These are phyloP conservation scores for Santalum album DNA, from an alignment of 164 flowering plant genomes.

Conservation along the genomic window DNA sequence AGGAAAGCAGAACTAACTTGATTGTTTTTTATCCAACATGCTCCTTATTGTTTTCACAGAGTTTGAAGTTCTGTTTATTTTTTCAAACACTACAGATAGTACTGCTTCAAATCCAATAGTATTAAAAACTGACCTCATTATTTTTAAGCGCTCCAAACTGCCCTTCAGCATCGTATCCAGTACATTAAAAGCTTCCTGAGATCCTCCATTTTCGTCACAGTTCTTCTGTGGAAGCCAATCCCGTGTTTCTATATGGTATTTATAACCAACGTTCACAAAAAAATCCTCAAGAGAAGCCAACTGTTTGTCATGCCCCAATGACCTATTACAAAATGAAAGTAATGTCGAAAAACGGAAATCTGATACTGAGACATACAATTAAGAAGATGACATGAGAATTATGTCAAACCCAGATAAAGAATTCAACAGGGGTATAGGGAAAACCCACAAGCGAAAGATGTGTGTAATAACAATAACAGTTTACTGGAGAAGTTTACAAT, in stretches of 20 bases:
- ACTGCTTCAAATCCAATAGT: neutral
- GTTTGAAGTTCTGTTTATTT: too few relatives aligned
- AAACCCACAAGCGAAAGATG: too few relatives aligned
- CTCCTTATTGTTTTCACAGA: too few relatives aligned
- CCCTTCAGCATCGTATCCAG: conserved; percentile 49
- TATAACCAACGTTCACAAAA: conserved; percentile 10
- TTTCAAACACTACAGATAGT: too few relatives aligned
- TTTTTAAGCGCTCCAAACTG: conserved; percentile 53
- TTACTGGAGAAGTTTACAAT: too few relatives aligned
- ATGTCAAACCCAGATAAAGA: too few relatives aligned
- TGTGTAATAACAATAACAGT: too few relatives aligned
- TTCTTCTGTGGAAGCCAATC: conserved; percentile 22
- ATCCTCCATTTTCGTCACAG: conserved; percentile 18
- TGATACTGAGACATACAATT: neutral
- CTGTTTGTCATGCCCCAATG: conserved; percentile 14
- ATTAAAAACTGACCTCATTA: conserved; percentile 36
- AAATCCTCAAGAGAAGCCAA: conserved; percentile 15
- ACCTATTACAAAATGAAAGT: conserved; percentile 1
- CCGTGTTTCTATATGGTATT: conserved; percentile 10
- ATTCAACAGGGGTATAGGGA: too few relatives aligned
- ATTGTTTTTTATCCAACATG: too few relatives aligned
- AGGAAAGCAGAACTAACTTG: too few relatives aligned
- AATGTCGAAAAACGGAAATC: neutral
- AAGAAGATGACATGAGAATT: too few relatives aligned
- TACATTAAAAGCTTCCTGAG: conserved; percentile 40